Conservation (phyloP, 2,329 filamentous ascomycete species). For the Phaeomoniella chlamydospora region DNA sequence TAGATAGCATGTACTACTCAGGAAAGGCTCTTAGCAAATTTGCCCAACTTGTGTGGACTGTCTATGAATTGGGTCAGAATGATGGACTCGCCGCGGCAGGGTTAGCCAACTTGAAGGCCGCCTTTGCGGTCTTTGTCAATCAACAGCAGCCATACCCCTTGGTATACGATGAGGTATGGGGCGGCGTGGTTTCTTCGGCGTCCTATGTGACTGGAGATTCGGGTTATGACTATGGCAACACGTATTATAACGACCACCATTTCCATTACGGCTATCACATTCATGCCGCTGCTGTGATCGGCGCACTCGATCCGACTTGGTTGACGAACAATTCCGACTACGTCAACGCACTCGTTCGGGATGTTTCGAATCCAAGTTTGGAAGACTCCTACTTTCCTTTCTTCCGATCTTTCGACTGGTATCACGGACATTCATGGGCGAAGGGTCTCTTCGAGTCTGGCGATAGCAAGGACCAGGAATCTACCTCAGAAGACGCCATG, state of each 20-base stretch:
- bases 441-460: slow-evolving; percentile 40
- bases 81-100: slow-evolving; percentile 40
- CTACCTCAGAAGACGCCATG: slow-evolving; percentile 81
- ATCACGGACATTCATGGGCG: slow-evolving; percentile 86
- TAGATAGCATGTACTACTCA: slow-evolving; percentile 84
- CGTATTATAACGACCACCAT: slow-evolving; percentile 53
- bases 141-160: slow-evolving; percentile 53
- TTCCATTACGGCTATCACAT: slow-evolving; percentile 74
- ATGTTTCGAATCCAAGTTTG: slow-evolving; percentile 61
- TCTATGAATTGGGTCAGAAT: slow-evolving; percentile 49
- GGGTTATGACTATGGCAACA: slow-evolving; percentile 78
- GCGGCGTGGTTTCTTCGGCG: slow-evolving; percentile 64
- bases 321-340: slow-evolving; percentile 58
- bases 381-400: slow-evolving; percentile 66
- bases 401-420: slow-evolving; percentile 83
- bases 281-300: slow-evolving; percentile 72
- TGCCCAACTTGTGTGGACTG: slow-evolving; percentile 51
- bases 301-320: slow-evolving; percentile 63
- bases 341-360: slow-evolving; percentile 72
- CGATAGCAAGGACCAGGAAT: slow-evolving; percentile 51
- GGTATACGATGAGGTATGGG: slow-evolving; percentile 50
- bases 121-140: slow-evolving; percentile 50
- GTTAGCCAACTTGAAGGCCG: slow-evolving; percentile 46
- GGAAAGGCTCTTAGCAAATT: slow-evolving; percentile 78
- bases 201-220: slow-evolving; percentile 55